Conservation (phyloP, 116 monocot species). For the Phalaenopsis hybrid region DNA sequence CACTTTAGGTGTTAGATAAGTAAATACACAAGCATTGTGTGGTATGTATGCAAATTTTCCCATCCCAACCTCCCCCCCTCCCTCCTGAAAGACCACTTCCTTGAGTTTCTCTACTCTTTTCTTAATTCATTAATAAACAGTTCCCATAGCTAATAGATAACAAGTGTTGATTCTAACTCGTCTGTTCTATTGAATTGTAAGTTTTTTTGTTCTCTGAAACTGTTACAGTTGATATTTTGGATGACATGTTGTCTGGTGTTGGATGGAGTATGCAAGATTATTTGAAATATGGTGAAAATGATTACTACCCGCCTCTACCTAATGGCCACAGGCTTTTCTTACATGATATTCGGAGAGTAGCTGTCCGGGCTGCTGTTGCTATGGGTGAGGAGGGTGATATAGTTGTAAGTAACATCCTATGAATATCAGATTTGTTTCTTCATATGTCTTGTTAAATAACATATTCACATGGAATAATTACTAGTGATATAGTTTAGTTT, state of each 20-base stretch:
- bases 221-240: constrained; percentile 83
- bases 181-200: not conserved
- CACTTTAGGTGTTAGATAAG: too few species aligned
- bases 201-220: not conserved
- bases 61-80: too few species aligned
- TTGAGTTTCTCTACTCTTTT: not conserved
- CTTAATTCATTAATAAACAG: not conserved
- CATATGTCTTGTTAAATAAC: not conserved
- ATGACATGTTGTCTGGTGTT: constrained; percentile 94
- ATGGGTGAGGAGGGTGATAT: constrained; percentile 98
- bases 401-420: constrained; percentile 59
- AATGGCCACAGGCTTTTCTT: constrained; percentile 94
- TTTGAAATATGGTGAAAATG: constrained; percentile 76
- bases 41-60: too few species aligned
- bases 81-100: too few species aligned
- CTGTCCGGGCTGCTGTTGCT: constrained; percentile 89
- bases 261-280: constrained; percentile 98
- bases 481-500: too few species aligned
- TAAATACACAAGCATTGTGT: too few species aligned
- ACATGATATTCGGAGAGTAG: constrained; percentile 93
- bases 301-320: constrained; percentile 85
- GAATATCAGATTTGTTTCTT: not conserved
- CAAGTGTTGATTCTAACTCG: not conserved
- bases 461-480: not conserved
- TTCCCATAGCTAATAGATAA: not conserved